Evolutionary conservation across 2,329 filamentous ascomycete species (phyloP), one percentile per base, ranked within the genome.

Genomic region (Neonectria faginata): DNA sequence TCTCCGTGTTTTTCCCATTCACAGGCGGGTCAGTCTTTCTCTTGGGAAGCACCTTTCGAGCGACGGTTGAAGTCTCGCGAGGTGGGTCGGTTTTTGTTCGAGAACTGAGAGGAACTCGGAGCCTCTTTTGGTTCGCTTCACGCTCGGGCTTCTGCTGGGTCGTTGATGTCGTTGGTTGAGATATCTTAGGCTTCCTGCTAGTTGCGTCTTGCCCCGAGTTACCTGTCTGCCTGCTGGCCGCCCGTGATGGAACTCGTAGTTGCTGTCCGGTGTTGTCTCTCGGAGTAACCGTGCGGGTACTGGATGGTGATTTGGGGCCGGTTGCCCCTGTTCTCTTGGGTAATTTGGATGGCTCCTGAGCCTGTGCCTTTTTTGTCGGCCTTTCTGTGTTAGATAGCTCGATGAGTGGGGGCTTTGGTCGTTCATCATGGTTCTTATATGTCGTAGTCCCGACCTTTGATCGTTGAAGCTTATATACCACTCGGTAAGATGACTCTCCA

Each of bases 391-490:
- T 72, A 6, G 69, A 59, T 3, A 75, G 33, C 39, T 79, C 77
- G 14, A 75, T 65, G 3, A 77, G 64, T 7, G 74, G 61, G 3
- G 72, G 65, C 2, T 73, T 69, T 2, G 67, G 67, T 2, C 68
- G 67, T 2, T 77, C 75, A 29, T 78, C 72, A 8, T 79, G 77
- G 11, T 74, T 77, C 29, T 76, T 75, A 33, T 82, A 77, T 22
- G 76, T 79, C 33, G 80, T 83, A 16, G 73, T 83, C 44, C 77
- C 79, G 29, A 83, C 79, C 71, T 78, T 86, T 71, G 83, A 88
- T 65, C 82, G 86, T 67, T 83, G 85, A 67, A 88, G 83, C 36
- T 83, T 83, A 70, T 90, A 90, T 0, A 90, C 88, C 3, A 89
- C 82, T 18, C 86, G 83, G 64, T 87, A 88, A 0, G 79, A 82